phyloP scores from a whole-genome alignment of 2,329 filamentous ascomycete genomes.

The Alternaria panax region DNA sequence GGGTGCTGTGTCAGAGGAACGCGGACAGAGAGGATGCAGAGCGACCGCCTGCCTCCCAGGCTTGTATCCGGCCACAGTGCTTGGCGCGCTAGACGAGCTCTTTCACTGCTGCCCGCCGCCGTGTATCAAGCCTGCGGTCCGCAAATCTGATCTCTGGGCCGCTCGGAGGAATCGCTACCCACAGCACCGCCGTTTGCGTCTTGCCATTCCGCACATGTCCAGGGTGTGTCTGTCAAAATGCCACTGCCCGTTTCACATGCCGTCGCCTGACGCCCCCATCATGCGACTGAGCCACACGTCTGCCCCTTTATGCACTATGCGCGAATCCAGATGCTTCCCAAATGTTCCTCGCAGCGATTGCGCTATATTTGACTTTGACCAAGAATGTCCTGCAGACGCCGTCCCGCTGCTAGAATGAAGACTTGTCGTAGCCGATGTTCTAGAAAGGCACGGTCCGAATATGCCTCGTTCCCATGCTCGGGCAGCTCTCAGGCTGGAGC shows the following conservation, averaged over 20 bases:
- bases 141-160: conserved; percentile 1
- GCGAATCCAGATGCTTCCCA: not conserved
- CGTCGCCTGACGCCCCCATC: conserved; percentile 24
- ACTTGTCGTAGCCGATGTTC: conserved; percentile 11
- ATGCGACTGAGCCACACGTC: conserved; percentile 25
- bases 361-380: conserved; percentile 10
- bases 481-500: too few relatives aligned
- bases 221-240: conserved; percentile 13
- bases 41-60: conserved; percentile 23
- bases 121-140: conserved; percentile 18
- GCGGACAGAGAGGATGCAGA: conserved; percentile 28
- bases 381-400: conserved; percentile 3
- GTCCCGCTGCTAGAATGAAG: conserved; percentile 2
- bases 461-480: conserved; percentile 3
- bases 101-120: conserved; percentile 21
- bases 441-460: conserved; percentile 14
- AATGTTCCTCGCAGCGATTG: not conserved
- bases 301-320: conserved; percentile 35
- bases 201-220: not conserved
- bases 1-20: conserved; percentile 27
- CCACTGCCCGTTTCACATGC: conserved; percentile 18
- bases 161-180: conserved; percentile 16
- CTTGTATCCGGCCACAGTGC: conserved; percentile 16
- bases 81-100: conserved; percentile 23
- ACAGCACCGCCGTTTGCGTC: conserved; percentile 4